Evolutionary conservation across 2,329 filamentous ascomycete genomes (phyloP).

Genomic region (Apiospora pterosperma): DNA sequence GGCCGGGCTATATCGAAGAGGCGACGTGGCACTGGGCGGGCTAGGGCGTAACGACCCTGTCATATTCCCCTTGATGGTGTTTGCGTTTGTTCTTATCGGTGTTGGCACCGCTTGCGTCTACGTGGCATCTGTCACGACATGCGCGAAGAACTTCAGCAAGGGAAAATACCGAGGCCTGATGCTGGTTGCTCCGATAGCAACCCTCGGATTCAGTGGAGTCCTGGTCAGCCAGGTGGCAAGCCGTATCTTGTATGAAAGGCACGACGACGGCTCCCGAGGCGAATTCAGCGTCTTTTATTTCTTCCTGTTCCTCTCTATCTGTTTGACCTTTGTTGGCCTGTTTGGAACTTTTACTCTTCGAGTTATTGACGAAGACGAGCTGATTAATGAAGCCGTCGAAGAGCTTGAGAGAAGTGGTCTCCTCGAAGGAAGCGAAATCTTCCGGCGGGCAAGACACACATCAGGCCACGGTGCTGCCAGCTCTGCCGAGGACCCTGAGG

Average conservation of each 20-base stretch:
- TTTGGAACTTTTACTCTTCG: constrained; percentile 71
- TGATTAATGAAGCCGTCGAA: constrained; percentile 87
- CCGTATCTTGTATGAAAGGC: constrained; percentile 68
- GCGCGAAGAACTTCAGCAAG: constrained; percentile 95
- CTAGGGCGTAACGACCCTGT: constrained; percentile 46
- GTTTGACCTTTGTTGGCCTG: constrained; percentile 69
- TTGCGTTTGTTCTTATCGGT: constrained; percentile 80
- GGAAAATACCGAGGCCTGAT: constrained; percentile 86
- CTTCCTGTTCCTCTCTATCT: constrained; percentile 77
- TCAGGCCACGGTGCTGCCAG: constrained; percentile 63
- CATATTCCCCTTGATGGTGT: constrained; percentile 79
- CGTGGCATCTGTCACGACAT: constrained; percentile 85
- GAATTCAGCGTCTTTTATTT: constrained; percentile 77
- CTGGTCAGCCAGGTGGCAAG: constrained; percentile 90
- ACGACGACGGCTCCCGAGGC: constrained; percentile 58
- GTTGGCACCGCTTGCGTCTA: constrained; percentile 87
- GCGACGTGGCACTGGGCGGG: constrained; percentile 30
- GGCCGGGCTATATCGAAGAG: constrained; percentile 66
- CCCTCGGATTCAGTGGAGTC: constrained; percentile 92
- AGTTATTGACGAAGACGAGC: constrained; percentile 78
- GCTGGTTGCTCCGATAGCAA: constrained; percentile 84
- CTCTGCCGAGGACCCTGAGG: constrained; percentile 38
- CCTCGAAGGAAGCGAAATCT: constrained; percentile 71
- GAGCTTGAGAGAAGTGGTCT: constrained; percentile 87
- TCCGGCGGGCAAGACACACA: constrained; percentile 50